Evolutionary conservation across 225 moss, liverwort and hornwort genomes (phyloP).

Genomic region (Marchantia paleacea): DNA sequence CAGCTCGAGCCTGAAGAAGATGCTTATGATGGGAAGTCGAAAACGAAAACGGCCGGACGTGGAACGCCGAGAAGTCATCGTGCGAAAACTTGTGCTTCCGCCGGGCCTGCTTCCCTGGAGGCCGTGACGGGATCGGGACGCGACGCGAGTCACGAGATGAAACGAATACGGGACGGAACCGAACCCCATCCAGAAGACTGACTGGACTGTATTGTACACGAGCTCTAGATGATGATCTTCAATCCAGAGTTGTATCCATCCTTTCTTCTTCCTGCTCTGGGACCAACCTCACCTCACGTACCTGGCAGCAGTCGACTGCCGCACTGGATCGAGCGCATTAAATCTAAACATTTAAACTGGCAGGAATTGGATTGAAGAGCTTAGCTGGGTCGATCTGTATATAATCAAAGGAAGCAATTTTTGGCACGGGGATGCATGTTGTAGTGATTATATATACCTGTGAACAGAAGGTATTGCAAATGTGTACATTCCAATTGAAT

Average conservation of each 20-base stretch:
- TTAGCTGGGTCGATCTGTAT: constrained; percentile 16
- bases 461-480: constrained; percentile 5
- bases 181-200: constrained; percentile 8
- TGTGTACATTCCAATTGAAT: constrained; percentile 3
- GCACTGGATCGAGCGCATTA: constrained; percentile 2
- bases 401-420: constrained; percentile 13
- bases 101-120: constrained; percentile 25
- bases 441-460: constrained; percentile 5
- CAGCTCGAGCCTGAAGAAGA: constrained; percentile 21
- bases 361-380: constrained; percentile 7
- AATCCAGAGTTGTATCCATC: not conserved
- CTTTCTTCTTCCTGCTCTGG: constrained; percentile 5
- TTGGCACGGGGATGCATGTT: constrained; percentile 8
- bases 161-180: not conserved
- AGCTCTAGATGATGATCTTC: constrained; percentile 9
- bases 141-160: not conserved
- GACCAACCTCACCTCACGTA: not conserved
- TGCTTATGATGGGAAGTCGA: constrained; percentile 22
- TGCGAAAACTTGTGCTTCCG: constrained; percentile 23
- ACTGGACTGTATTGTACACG: constrained; percentile 12
- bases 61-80: constrained; percentile 13
- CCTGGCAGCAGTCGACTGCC: constrained; percentile 6
- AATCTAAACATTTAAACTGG: not conserved
- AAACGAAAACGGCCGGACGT: constrained; percentile 19
- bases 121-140: constrained; percentile 5